Base-by-base conservation (phyloP, 2,329 filamentous ascomycete genomes). In the Alternaria angustiovoidea region DNA sequence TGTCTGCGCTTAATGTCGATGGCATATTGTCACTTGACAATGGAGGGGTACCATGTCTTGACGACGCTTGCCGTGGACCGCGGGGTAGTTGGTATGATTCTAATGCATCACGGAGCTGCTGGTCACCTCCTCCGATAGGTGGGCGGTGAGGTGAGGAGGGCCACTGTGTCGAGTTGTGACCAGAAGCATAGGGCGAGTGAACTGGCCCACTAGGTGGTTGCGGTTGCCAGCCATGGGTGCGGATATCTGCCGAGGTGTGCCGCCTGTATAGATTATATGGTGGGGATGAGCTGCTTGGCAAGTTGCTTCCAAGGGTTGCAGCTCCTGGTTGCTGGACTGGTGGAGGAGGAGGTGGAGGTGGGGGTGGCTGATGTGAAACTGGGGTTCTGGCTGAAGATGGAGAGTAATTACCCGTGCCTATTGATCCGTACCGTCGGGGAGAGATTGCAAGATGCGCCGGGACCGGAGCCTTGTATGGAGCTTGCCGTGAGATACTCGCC, bases 201-300 rank as follows among this genome's bases (percentile, higher is more conserved):
- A 83, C 81, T 49, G 81, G 77, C 36, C 75, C 75, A 80, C 77
- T 55, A 74, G 80, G 76, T 47, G 72, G 81, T 64, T 77, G 83
- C 7, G 84, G 92, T 75, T 93, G 91, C 70, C 82, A 94, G 61
- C 82, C 81, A 63, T 83, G 81, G 5, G 81, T 90, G 54, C 95
- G 90, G 69, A 99, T 98, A 76, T 99, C 95, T 59, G 95, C 95
- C 39, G 94, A 94, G 2, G 95, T 99, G 79, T 99, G 95, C 62
- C 94, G 88, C 64, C 94, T 89, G 44, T 89, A 87, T 47, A 97
- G 84, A 70, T 88, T 93, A 57, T 88, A 86, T 1, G 86, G 85
- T 24, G 86, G 85, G 38, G 87, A 87, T 20, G 73, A 68, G 57
- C 83, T 83, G 54, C 63, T 72, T 47, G 63, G 66, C 57, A 82